Evolutionary conservation across 108 stramenopile genomes (phyloP), one percentile per base, ranked within the genome.

Genomic region (Discostella stelligeroides): DNA sequence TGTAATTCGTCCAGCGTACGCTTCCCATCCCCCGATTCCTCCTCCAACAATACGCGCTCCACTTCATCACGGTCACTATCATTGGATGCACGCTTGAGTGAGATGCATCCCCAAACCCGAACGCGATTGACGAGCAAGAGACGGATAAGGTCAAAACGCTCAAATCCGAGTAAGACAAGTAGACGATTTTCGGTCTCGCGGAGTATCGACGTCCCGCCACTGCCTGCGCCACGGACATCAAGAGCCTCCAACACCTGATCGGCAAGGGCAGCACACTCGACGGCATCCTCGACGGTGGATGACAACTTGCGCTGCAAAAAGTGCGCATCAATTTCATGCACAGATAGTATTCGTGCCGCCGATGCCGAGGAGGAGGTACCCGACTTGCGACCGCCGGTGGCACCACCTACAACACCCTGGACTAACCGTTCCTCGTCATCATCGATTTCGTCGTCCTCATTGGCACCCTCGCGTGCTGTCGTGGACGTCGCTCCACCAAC

Each of bases 301-400:
- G 92, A 86, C 46, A 99, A 76, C 65, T 95, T 88, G 24, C 99
- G 86, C 64, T 97, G 95, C 43, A 98, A 50, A 75, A 85, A 97
- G 80, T 98, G 91, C 2, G 98, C 98, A 80, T 99, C 98, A 60
- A 99, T 96, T 70, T 97, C 97, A 70, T 95, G 94, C 3, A 96
- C 95, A 7, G 88, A 85, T 38, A 96, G 80, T 20, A 92, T 86
- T 30, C 92, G 83, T 29, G 81, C 82, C 6, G 64, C 47, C 15
- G 27, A 34, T 25, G 55, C 37, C 40, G 53, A 56, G 50, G 79
- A 60, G 23, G 17, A n/a, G n/a, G n/a, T n/a, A n/a, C n/a, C n/a
- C n/a, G n/a, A 40, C 24, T 48, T 63, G 28, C 63, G 53, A n/a
- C 68, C 30, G 18, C 56, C 27, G n/a, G 57, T 9, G 39, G 57